phyloP scores from a whole-genome alignment of 164 flowering plant species.

The Piper longum region DNA sequence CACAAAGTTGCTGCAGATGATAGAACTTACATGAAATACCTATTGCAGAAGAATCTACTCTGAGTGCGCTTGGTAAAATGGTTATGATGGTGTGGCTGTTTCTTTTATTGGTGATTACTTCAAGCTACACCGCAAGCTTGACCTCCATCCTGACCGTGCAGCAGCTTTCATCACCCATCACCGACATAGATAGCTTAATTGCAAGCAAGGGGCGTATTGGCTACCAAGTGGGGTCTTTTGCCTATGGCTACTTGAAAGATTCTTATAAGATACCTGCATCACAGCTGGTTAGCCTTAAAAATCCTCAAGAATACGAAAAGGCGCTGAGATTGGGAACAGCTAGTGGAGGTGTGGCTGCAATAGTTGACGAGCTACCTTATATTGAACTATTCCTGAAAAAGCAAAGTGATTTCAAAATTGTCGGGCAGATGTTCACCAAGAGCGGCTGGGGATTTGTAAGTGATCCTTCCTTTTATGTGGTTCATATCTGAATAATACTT shows the following conservation, averaged over 20 bases:
- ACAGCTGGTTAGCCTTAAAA: slow-evolving; percentile 30
- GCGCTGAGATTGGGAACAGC: slow-evolving; percentile 42
- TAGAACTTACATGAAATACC: neutral
- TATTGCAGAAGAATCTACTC: slow-evolving; percentile 46
- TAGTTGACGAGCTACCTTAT: slow-evolving; percentile 74
- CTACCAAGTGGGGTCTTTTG: slow-evolving; percentile 70
- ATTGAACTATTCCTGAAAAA: slow-evolving; percentile 44
- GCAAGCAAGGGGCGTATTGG: slow-evolving; percentile 50
- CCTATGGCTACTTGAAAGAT: slow-evolving; percentile 33
- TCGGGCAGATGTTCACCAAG: slow-evolving; percentile 57
- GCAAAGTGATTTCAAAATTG: slow-evolving; percentile 31
- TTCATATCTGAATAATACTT: neutral
- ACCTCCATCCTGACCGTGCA: slow-evolving; percentile 76
- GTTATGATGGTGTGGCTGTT: slow-evolving; percentile 82
- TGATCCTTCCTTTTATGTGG: slow-evolving; percentile 3
- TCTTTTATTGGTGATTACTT: slow-evolving; percentile 51
- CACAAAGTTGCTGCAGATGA: too few relatives aligned
- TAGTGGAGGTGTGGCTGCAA: slow-evolving; percentile 62
- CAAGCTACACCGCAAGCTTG: slow-evolving; percentile 78
- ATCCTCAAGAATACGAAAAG: slow-evolving; percentile 48
- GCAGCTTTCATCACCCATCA: slow-evolving; percentile 58
- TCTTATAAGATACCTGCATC: slow-evolving; percentile 29
- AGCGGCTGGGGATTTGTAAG: slow-evolving; percentile 93
- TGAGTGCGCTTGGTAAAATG: slow-evolving; percentile 52
- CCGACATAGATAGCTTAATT: slow-evolving; percentile 58